A percentile compares a stretch with the other conserved stretches of the same genome.
These are phyloP conservation scores for Diaporthe australafricana DNA, from an alignment of 2,329 filamentous ascomycete species.

Conservation along the genomic window DNA sequence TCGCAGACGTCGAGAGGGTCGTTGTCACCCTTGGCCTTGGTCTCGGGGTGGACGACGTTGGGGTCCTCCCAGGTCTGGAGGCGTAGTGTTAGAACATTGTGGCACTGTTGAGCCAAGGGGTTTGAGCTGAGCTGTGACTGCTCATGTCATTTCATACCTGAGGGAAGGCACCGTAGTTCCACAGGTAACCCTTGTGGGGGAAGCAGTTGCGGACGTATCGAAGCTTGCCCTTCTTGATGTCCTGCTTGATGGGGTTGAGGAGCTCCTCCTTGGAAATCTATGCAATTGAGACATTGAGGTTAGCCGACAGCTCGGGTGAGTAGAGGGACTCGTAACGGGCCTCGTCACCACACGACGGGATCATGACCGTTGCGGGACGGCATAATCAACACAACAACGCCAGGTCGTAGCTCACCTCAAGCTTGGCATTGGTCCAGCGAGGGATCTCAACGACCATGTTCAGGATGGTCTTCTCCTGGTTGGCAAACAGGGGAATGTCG, in stretches of 20 bases:
- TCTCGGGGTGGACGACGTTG: constrained; percentile 95
- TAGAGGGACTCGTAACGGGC: neutral
- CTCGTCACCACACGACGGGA: neutral
- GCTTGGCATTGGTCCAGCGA: constrained; percentile 99
- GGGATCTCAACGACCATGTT: constrained; percentile 99
- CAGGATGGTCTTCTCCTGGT: constrained; percentile 92
- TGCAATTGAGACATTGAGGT: neutral
- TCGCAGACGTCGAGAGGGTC: constrained; percentile 99
- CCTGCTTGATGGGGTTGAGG: constrained; percentile 99
- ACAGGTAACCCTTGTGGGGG: constrained; percentile 99
- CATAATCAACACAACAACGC: constrained; percentile 26
- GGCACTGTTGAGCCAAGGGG: constrained; percentile 22
- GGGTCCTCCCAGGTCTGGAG: constrained; percentile 98
- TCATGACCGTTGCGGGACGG: neutral
- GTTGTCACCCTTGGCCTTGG: constrained; percentile 99
- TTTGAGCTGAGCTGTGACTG: constrained; percentile 32
- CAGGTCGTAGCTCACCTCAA: constrained; percentile 77
- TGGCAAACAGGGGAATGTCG: constrained; percentile 98
- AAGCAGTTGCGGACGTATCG: constrained; percentile 99
- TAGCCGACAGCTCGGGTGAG: neutral
- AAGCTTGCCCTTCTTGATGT: constrained; percentile 99
- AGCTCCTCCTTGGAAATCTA: constrained; percentile 99
- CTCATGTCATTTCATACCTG: constrained; percentile 71
- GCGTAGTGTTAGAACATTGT: constrained; percentile 30
- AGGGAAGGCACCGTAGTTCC: constrained; percentile 99